Conservation (phyloP, 345 rosid species). For the Melaleuca alternifolia region DNA sequence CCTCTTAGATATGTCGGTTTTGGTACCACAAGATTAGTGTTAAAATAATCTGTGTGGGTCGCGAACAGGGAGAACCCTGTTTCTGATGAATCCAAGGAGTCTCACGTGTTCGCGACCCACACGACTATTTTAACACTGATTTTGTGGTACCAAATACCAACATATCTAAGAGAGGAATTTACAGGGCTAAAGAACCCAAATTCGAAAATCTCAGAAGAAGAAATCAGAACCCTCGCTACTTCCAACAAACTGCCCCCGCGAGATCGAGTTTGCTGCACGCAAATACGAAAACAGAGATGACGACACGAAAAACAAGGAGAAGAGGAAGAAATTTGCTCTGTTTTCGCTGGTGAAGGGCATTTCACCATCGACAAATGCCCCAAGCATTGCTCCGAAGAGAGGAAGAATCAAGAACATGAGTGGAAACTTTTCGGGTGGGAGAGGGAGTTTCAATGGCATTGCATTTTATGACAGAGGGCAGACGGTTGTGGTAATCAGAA, state of each 20-base stretch:
- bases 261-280: constrained; percentile 18
- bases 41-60: constrained; percentile 47
- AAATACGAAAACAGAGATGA: constrained; percentile 12
- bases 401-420: background rate
- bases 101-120: constrained; percentile 79
- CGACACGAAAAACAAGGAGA: constrained; percentile 7
- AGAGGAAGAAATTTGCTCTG: constrained; percentile 1
- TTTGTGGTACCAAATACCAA: constrained; percentile 56
- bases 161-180: constrained; percentile 28
- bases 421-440: background rate
- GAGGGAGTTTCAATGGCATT: background rate
- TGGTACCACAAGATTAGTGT: constrained; percentile 45
- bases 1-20: constrained; percentile 44
- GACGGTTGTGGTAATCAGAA: background rate
- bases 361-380: background rate
- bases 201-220: constrained; percentile 22
- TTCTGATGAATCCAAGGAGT: constrained; percentile 7
- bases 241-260: constrained; percentile 20
- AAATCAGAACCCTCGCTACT: constrained; percentile 37
- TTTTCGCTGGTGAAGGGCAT: background rate
- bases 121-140: constrained; percentile 24
- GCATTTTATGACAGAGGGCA: background rate
- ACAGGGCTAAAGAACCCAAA: constrained; percentile 54
- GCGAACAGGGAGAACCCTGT: constrained; percentile 57
- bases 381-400: background rate